A percentile compares a stretch with the other conserved stretches of the same genome.
Conservation (phyloP, 108 stramenopile genomes). For the Nitzschia sp. region DNA sequence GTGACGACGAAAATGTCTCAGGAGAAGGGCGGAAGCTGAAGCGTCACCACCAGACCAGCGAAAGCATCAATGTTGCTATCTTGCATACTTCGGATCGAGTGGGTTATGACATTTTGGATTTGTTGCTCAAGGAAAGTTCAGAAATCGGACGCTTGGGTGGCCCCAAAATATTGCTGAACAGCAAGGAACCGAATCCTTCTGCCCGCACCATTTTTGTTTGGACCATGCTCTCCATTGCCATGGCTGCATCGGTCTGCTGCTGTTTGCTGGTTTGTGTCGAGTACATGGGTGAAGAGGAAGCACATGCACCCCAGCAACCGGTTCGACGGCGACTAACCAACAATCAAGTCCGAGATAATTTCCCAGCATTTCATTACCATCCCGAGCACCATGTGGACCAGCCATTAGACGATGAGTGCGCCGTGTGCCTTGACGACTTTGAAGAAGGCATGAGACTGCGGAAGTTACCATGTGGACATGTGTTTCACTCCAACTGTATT, state of each 20-base stretch:
- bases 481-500: slow-evolving; percentile 69
- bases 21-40: not conserved
- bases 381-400: slow-evolving; percentile 12
- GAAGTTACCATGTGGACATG: slow-evolving; percentile 64
- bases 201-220: slow-evolving; percentile 21
- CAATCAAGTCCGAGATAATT: slow-evolving; percentile 28
- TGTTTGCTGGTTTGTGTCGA: slow-evolving; percentile 20
- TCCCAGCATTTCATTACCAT: slow-evolving; percentile 32
- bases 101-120: slow-evolving; percentile 18
- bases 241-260: slow-evolving; percentile 16
- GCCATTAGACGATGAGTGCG: slow-evolving; percentile 37
- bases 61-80: slow-evolving; percentile 29
- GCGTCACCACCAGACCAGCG: not conserved
- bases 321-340: slow-evolving; percentile 33
- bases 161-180: slow-evolving; percentile 22
- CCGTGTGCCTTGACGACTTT: slow-evolving; percentile 81
- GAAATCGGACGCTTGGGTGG: slow-evolving; percentile 12
- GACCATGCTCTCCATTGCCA: slow-evolving; percentile 9
- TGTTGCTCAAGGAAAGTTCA: slow-evolving; percentile 16
- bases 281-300: slow-evolving; percentile 5
- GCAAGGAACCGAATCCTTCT: not conserved
- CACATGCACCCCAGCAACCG: slow-evolving; percentile 13
- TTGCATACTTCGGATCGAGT: slow-evolving; percentile 22
- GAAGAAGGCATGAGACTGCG: slow-evolving; percentile 46
- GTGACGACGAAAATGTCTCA: not conserved